These are phyloP conservation scores for Penicillium nucicola DNA, from an alignment of 495 filamentous ascomycete species.

Conservation along the genomic window DNA sequence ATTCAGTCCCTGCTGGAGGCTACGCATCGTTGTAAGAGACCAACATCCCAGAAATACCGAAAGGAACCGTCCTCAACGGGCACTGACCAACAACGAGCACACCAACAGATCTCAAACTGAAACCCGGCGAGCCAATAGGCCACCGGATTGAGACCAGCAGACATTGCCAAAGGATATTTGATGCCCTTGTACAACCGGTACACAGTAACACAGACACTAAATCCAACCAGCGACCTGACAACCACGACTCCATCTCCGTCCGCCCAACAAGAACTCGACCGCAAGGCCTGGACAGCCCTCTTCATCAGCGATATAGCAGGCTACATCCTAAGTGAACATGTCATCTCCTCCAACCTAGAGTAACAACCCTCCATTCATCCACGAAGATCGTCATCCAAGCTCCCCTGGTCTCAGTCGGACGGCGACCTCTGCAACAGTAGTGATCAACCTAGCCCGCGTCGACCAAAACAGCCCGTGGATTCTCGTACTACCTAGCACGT, in stretches of 20 bases:
- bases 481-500: conserved; percentile 30
- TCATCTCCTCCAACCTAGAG: conserved; percentile 33
- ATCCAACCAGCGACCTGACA: neutral
- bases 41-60: conserved; percentile 27
- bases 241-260: neutral
- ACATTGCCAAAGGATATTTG: conserved; percentile 38
- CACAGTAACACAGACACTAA: conserved; percentile 11
- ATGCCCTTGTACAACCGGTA: conserved; percentile 56
- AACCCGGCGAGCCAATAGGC: conserved; percentile 14
- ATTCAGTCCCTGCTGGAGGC: conserved; percentile 57
- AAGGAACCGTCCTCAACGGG: conserved; percentile 29
- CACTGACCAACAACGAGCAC: conserved; percentile 34
- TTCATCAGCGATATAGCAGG: conserved; percentile 43
- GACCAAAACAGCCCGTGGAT: conserved; percentile 46
- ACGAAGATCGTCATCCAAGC: conserved; percentile 10
- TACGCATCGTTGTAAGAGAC: conserved; percentile 49
- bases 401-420: conserved; percentile 40
- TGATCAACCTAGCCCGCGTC: conserved; percentile 46
- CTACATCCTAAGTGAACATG: conserved; percentile 45
- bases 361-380: conserved; percentile 32
- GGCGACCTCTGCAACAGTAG: conserved; percentile 35
- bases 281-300: conserved; percentile 37
- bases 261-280: conserved; percentile 7
- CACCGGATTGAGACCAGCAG: conserved; percentile 41
- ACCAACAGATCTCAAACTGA: conserved; percentile 24